Conservation (phyloP, 345 rosid species). For the Arabidopsis suecica region DNA sequence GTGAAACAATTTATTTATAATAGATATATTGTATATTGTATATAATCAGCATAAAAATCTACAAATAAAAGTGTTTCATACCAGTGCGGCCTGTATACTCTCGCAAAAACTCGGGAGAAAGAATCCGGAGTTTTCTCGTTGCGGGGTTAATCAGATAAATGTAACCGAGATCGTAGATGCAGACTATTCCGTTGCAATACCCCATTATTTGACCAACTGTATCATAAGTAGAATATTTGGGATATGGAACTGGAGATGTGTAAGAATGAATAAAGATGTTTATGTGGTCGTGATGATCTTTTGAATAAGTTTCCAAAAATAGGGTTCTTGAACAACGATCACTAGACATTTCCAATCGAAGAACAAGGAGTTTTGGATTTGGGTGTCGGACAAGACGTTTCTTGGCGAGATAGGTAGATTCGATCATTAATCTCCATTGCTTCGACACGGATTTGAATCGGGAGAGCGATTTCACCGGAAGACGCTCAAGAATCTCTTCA, state of each 20-base stretch:
- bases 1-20: no score
- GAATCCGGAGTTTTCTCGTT: neutral
- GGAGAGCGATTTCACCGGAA: no score
- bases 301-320: neutral
- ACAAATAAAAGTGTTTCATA: neutral
- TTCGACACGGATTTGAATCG: no score
- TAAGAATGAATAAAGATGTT: neutral
- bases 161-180: constrained; percentile 11
- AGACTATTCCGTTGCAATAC: constrained; percentile 16
- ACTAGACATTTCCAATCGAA: neutral
- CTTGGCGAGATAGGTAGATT: no score
- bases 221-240: neutral
- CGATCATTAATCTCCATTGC: no score
- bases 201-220: constrained; percentile 9
- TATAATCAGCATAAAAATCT: no score
- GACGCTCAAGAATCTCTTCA: no score
- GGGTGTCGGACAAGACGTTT: neutral
- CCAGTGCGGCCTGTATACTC: neutral
- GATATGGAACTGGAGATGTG: neutral
- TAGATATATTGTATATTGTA: no score
- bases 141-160: neutral
- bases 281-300: neutral
- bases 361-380: constrained; percentile 8
- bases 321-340: neutral
- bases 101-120: neutral